phyloP scores from a whole-genome alignment of 2,329 filamentous ascomycete genomes.

The Triangularia verruculosa region DNA sequence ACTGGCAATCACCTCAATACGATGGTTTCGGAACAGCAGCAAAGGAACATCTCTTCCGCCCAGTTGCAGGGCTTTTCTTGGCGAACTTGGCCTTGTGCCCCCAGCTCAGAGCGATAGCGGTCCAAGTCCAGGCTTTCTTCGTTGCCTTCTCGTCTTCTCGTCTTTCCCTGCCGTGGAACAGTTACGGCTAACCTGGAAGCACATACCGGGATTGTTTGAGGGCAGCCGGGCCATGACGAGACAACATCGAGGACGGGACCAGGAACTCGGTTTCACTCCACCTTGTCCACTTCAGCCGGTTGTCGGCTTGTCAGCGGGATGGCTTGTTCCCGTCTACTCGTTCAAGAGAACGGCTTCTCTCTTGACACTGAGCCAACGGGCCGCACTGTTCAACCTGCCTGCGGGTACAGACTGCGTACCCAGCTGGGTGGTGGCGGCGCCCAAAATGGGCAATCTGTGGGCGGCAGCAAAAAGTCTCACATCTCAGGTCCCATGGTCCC shows the following conservation, averaged over 20 bases:
- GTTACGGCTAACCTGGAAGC: slow-evolving; percentile 3
- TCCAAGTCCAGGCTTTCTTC: neutral
- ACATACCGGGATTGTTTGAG: slow-evolving; percentile 27
- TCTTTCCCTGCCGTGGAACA: neutral
- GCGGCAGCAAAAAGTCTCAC: neutral
- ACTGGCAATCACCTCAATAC: neutral
- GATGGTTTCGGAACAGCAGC: neutral
- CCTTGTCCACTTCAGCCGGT: slow-evolving; percentile 25
- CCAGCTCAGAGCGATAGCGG: neutral
- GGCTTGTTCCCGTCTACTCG: neutral
- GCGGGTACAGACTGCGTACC: slow-evolving; percentile 6
- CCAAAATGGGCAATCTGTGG: too few relatives aligned
- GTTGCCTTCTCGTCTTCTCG: neutral
- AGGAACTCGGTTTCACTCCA: slow-evolving; percentile 32
- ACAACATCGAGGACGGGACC: slow-evolving; percentile 25
- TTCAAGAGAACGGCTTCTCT: too few relatives aligned
- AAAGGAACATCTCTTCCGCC: slow-evolving; percentile 16
- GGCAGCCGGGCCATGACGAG: slow-evolving; percentile 11
- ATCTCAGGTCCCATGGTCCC: neutral
- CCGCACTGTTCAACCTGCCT: slow-evolving; percentile 17
- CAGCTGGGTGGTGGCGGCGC: slow-evolving; percentile 18
- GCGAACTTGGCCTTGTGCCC: slow-evolving; percentile 11
- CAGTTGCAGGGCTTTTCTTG: neutral
- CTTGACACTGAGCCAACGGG: neutral
- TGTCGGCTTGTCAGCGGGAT: slow-evolving; percentile 14